Evolutionary conservation across 1,284 basidiomycete species (phyloP).

Genomic region (Microbotryum silenes-acaulis): DNA sequence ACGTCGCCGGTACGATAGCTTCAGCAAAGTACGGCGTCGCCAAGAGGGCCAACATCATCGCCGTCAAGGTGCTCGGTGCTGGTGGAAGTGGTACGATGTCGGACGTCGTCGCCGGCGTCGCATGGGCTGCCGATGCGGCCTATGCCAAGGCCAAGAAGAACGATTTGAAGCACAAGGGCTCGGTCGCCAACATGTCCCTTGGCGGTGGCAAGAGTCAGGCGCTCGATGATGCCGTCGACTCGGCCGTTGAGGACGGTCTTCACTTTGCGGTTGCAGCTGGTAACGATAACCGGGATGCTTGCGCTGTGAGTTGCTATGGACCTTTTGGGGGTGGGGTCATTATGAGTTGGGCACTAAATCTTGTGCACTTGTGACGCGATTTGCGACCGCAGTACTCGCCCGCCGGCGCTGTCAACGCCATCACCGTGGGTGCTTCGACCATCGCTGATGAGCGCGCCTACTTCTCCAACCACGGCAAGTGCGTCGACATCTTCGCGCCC

Average conservation of each 20-base stretch:
- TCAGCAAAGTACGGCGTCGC: slow-evolving; percentile 83
- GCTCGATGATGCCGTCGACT: slow-evolving; percentile 78
- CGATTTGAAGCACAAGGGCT: slow-evolving; percentile 72
- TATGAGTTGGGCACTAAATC: neutral
- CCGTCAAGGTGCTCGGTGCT: slow-evolving; percentile 93
- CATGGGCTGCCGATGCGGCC: slow-evolving; percentile 69
- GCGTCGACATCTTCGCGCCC: slow-evolving; percentile 67
- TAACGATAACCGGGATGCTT: slow-evolving; percentile 40
- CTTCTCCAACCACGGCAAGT: slow-evolving; percentile 53
- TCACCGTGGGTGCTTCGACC: slow-evolving; percentile 81
- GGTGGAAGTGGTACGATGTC: slow-evolving; percentile 94
- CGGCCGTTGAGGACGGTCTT: slow-evolving; percentile 71
- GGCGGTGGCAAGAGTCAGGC: slow-evolving; percentile 89
- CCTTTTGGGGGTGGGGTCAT: slow-evolving; percentile 7
- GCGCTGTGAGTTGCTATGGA: too few species aligned
- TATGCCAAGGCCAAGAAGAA: slow-evolving; percentile 59
- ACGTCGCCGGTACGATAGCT: slow-evolving; percentile 61
- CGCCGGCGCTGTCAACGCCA: slow-evolving; percentile 61
- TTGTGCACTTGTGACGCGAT: neutral
- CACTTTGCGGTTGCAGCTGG: slow-evolving; percentile 95
- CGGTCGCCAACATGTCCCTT: slow-evolving; percentile 96
- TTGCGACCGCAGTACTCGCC: slow-evolving; percentile 55
- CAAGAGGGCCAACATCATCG: slow-evolving; percentile 83
- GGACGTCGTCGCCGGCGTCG: slow-evolving; percentile 82
- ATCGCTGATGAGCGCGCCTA: slow-evolving; percentile 75